Evolutionary conservation across 139 green algal genomes (phyloP), one percentile per base, ranked within the genome.

Genomic region (Klebsormidium nitens): DNA sequence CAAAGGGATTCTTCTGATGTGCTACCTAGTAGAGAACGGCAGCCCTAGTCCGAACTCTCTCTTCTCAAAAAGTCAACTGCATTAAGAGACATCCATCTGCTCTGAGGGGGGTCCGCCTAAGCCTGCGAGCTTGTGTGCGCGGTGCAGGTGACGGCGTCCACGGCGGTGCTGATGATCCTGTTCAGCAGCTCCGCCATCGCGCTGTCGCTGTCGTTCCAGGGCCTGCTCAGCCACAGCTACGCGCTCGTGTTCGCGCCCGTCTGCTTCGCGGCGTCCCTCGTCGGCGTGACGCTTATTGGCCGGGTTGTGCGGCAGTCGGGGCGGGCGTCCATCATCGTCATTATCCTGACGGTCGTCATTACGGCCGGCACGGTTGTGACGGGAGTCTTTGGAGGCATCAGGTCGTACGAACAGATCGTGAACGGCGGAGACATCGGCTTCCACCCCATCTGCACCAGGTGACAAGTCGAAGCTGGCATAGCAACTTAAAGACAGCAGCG

Each of bases 141-240:
- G 46, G 19, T 19, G 36, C 64, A 71, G 64, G 47, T 71, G 2
- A 71, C 64, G 28, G 64, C 64, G n/a, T 65, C 64, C 4, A 71
- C 64, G 35, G 48, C 64, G 34, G 64, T 71, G 64, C 29, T 71
- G 34, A 71, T 71, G 64, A 63, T 71, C 19, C 64, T 71, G 52
- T 71, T 71, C 23, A 63, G 64, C 64, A 71, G 64, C 64, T 64
- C 42, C 42, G 64, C 32, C 28, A 63, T 71, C 4, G 63, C 64
- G 17, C 35, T 71, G 42, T 71, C 64, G 26, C 64, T 71, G 36
- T 29, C 36, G 19, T 71, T 71, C 34, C 64, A 64, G 35, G 11
- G 23, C 39, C 49, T 64, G 17, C 36, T 71, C 34, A 71, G 64
- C n/a, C n/a, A 14, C 36, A 34, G 32, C 64, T 71, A 63, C 29